Evolutionary conservation across 768 basidiomycete species (phyloP), one percentile per base, ranked within the genome.

Genomic region (Tulasnella sp.): DNA sequence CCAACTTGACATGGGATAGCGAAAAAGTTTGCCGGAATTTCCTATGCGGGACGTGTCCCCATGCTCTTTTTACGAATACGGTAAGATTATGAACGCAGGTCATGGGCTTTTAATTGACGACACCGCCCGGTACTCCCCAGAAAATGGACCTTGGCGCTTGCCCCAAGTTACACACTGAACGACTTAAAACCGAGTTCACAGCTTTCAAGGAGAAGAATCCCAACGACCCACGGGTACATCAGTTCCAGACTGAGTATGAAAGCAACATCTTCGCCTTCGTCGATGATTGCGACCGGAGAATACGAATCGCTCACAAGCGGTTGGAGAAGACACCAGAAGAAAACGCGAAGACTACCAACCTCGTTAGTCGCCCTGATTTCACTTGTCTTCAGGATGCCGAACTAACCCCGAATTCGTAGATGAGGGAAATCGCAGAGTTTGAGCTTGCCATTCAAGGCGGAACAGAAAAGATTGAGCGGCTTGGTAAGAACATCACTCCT

Each of bases 101-200:
- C 20, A 9, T 73, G 29, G 20, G 5, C 40, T 51, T 29, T 73
- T 44, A n/a, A 57, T 18, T 67, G 23, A 44, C 76, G 46, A 4
- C 74, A 44, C 79, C 26, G 18, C 23, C 42, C 37, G 16, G 67
- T 44, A 29, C 39, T 71, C 10, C 40, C 18, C 83, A 97, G 97
- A 98, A 98, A 97, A 99, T 99, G 97, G 98, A 99, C 85, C 87
- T 99, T 26, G 98, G 98, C 35, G 93, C 95, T 70, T 99, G 98
- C 84, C 95, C 98, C 5, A 96, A 97, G 83, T 93, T 95, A 37
- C 98, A 99, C 84, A 95, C 94, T 7, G 96, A 97, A 82, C 91
- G 95, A 74, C 88, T 98, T 81, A 96, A 96, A 85, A 92, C 91
- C 18, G 95, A 98, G 81, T 99, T 92, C 85, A 84, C 92, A 78